Base-by-base conservation (phyloP, 441 rosid genomes). In the Erodium texanum region DNA sequence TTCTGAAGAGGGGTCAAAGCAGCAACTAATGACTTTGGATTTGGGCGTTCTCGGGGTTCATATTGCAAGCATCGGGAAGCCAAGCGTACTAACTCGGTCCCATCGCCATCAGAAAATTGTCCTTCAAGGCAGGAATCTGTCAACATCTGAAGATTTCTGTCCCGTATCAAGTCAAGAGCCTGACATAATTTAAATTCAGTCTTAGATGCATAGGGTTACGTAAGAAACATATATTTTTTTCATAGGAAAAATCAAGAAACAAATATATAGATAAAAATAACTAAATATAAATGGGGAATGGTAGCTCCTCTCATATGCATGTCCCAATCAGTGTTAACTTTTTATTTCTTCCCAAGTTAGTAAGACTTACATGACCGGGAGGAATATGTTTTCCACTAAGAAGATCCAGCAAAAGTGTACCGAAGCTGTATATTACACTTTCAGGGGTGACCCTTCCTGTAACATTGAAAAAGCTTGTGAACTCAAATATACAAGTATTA, bases 341-440 rank as follows among this genome's bases (percentile, higher is more conserved):
- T 22, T 58, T 54, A 62, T 24, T 7, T 48, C 20, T 3, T 59
- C 16, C 45, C 18, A 14, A 48, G 56, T 14, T 22, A 34, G 48
- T 62, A 67, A 66, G 24, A 75, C 97, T 88, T 81, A 93, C 98
- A 73, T 87, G 96, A 78, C 91, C 86, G 8, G 96, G 96, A 63
- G 97, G 98, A 59, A 92, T 92, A 74, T 92, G 95, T 80, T 92
- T 92, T 64, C 97, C 98, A 74, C 97, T 92, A 66, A 93, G 96
- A 82, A 90, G 98, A 71, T 93, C 98, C 63, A 93, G 91, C 72
- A 93, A 78, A 76, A 93, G 89, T 64, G 96, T 93, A 66, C 98
- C 97, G 71, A 90, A 93, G 78, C 96, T 93, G 77, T 87, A 93
- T 77, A 89, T 86, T 66, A 90, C 98, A 76, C 98, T 93, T 75